Base-by-base conservation (phyloP, 352 stramenopile species). In the Globisporangium carolinianum region DNA sequence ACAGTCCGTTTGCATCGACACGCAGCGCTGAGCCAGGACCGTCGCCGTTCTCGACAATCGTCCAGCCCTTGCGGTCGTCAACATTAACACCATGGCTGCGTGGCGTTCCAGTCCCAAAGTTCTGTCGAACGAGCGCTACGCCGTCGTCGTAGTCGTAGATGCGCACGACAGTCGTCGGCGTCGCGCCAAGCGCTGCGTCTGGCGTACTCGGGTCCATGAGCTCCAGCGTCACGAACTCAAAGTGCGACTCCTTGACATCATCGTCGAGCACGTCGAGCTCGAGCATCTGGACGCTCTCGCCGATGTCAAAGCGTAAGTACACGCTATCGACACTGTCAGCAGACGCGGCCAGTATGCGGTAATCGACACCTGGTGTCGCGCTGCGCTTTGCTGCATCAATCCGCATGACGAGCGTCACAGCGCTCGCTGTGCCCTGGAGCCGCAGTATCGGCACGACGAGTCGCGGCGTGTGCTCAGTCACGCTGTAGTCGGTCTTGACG, bases 101-200 rank as follows among this genome's bases (percentile, higher is more conserved):
- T 32, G 24, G 24, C 24, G 24, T 32, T 32, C 24, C 24, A 3
- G 24, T 32, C 24, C 24, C 24, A 32, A 32, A 32, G 24, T 32
- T 32, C 24, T 32, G 24, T 32, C 53, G 57, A 12, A 55, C 59
- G 9, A 86, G 58, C 2, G 55, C 42, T 0, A 32, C 14, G 18
- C 71, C 77, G 11, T 85, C 73, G 11, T 67, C 70, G 18, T 78
- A 91, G 55, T 88, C 79, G 15, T 80, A 91, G n/a, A 91, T 79
- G 0, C 74, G 75, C 42, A 88, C 51, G 0, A 55, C 63, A 8
- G 68, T 73, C 47, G 67, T 42, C 32, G 69, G 58, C 1, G 63
- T 73, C 8, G 57, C 57, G 0, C 78, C 81, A 4, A 88, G 47
- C 2, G 63, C 47, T 45, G 69, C 51, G 10, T 68, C 67, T 4